These are phyloP conservation scores for Emergomyces pasteurianus DNA, from an alignment of 2,329 filamentous ascomycete genomes.

Conservation along the genomic window DNA sequence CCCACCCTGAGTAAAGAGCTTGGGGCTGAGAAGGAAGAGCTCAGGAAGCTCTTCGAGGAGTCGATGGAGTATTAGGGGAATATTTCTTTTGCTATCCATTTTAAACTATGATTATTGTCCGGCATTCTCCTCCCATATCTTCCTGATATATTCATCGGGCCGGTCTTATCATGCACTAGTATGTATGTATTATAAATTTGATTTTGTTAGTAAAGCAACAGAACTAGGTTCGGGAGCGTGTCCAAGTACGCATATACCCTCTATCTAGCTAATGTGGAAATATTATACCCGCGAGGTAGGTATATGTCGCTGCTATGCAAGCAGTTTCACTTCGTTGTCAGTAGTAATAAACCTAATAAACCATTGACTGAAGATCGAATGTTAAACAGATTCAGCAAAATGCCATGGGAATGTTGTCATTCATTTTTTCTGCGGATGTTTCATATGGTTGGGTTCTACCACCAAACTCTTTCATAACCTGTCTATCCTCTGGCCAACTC, in stretches of 20 bases:
- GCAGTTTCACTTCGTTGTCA: too few species aligned
- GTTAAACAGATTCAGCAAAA: too few species aligned
- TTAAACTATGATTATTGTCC: not conserved
- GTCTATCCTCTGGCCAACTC: not conserved
- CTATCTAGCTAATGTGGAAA: not conserved
- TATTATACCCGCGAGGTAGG: too few species aligned
- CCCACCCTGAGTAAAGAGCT: slow-evolving; percentile 64
- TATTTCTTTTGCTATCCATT: not conserved
- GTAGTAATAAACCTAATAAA: too few species aligned
- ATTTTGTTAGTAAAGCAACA: not conserved
- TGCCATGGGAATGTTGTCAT: too few species aligned
- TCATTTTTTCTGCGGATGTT: too few species aligned
- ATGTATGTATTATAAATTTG: not conserved
- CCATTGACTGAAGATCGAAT: too few species aligned
- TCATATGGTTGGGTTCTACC: too few species aligned
- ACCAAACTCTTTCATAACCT: not conserved
- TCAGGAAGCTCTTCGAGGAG: slow-evolving; percentile 57
- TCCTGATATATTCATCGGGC: not conserved
- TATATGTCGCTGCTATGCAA: too few species aligned
- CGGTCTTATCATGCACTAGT: not conserved
- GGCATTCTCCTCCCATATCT: not conserved
- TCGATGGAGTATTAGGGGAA: slow-evolving; percentile 40
- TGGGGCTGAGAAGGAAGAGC: slow-evolving; percentile 57
- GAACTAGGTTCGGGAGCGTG: not conserved
- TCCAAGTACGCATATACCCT: not conserved